Evolutionary conservation across 2,329 filamentous ascomycete genomes (phyloP), one percentile per base, ranked within the genome.

Genomic region (Alternaria ethzedia): DNA sequence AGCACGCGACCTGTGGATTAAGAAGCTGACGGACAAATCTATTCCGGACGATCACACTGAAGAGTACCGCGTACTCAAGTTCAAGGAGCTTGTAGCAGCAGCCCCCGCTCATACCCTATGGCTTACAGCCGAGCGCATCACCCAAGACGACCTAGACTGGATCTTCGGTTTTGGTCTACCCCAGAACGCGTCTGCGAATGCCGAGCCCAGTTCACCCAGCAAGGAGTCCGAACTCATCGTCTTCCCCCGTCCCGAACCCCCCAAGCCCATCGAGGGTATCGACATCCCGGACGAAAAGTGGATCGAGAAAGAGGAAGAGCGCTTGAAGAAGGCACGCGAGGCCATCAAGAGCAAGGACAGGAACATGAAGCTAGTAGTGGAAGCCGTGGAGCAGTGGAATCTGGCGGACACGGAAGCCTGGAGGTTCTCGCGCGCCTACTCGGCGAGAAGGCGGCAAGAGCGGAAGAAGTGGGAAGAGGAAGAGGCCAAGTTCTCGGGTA

Each of bases 121-220:
- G 94, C 83, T 97, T 20, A 91, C 90, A 0, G 91, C 92, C n/a
- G 89, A 91, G 73, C 81, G 75, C 46, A 75, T 79, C 25, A 79
- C 90, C 8, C 88, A 90, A 4, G 79, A 86, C n/a, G 91, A 96
- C 68, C 83, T 97, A 3, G 91, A 95, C 75, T 98, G 94, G 93
- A 87, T 91, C 70, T 93, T 98, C 76, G 96, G 95, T 57, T 98
- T 98, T 79, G 83, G 85, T 13, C 85, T 97, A 10, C 92, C 94
- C 2, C 84, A 85, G 50, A 81, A 83, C 20, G 81, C 83, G 11
- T 83, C 86, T 5, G 79, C 85, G 44, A 82, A 84, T 26, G 86
- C 84, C 50, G 86, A 86, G 65, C 86, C 86, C 13, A 82, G 86
- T 69, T 86, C 87, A 2, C 87, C 88, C 0, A 85, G 87, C 6